Evolutionary conservation across 495 filamentous ascomycete genomes (phyloP).

Genomic region (Alectoria sarmentosa): DNA sequence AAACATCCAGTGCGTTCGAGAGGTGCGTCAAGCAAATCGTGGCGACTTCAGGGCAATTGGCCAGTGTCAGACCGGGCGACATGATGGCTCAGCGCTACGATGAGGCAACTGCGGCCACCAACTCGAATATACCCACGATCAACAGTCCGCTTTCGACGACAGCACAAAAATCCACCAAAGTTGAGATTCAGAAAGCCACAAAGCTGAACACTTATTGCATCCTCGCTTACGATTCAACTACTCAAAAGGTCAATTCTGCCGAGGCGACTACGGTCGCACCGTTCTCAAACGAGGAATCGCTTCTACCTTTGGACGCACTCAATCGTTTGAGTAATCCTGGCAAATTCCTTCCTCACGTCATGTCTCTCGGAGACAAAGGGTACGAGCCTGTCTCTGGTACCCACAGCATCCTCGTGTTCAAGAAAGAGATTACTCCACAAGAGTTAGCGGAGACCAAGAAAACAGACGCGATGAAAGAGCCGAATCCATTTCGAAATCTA

Average conservation of each 20-base stretch:
- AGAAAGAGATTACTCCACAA: conserved; percentile 42
- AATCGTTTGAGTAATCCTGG: conserved; percentile 60
- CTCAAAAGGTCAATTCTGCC: conserved; percentile 50
- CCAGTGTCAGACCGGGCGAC: background rate
- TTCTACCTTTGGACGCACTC: conserved; percentile 56
- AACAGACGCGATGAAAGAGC: conserved; percentile 5
- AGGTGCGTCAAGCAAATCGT: background rate
- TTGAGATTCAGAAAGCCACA: background rate
- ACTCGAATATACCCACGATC: background rate
- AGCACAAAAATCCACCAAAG: background rate
- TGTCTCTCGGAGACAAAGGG: conserved; percentile 54
- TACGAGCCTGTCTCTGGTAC: conserved; percentile 68
- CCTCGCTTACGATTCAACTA: conserved; percentile 64
- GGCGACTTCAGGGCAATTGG: background rate
- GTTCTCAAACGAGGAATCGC: conserved; percentile 29
- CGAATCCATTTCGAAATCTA: background rate
- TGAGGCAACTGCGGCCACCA: background rate
- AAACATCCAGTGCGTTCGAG: conserved; percentile 1
- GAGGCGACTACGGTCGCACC: conserved; percentile 54
- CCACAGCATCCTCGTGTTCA: conserved; percentile 66
- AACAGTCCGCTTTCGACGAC: background rate
- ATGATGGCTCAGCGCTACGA: background rate
- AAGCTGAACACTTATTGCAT: conserved; percentile 51
- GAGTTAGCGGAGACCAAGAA: conserved; percentile 21
- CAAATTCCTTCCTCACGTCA: conserved; percentile 65